Evolutionary conservation across 164 flowering plant genomes (phyloP), one percentile per base, ranked within the genome.

Genomic region (Vitis rotundifolia): DNA sequence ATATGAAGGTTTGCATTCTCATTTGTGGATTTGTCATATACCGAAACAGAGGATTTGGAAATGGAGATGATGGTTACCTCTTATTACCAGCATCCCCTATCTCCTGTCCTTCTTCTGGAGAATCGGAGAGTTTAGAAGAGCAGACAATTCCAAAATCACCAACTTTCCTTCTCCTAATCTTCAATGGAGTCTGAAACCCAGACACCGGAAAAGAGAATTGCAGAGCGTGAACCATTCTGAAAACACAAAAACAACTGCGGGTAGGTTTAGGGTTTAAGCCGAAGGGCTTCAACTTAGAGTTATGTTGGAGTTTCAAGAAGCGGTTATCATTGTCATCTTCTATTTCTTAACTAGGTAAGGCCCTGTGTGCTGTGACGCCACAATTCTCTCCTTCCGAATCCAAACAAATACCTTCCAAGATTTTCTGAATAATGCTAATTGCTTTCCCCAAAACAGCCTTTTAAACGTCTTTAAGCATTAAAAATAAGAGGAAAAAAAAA

Each of bases 221-320:
- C 72, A 76, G 57, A 71, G 69, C 9, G 73, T 0, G 60, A 11
- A 75, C 49, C 80, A 73, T 71, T 71, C n/a, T 54, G 54, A 16
- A 18, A 2, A 50, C 49, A 15, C 44, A 31, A 31, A 31, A 31
- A 31, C 44, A 6, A 31, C 44, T 37, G 44, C 44, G 44, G 49
- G 12, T 29, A 53, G 49, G 49, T 26, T 26, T 52, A 47, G 68
- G 67, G 48, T 37, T 67, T 68, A 61, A 51, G 15, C 37, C 11
- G 59, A 19, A 57, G 28, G 28, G 28, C 5, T 53, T 53, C 56
- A 13, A 13, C 56, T 15, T 13, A 14, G 6, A n/a, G 14, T 53
- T 53, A 14, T 13, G n/a, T n/a, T 53, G 14, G n/a, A 14, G 1
- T 11, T 53, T 14, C n/a, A 12, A 14, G n/a, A 53, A 53, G n/a